phyloP scores from a whole-genome alignment of 768 basidiomycete genomes.

The Phylloporus sp. region DNA sequence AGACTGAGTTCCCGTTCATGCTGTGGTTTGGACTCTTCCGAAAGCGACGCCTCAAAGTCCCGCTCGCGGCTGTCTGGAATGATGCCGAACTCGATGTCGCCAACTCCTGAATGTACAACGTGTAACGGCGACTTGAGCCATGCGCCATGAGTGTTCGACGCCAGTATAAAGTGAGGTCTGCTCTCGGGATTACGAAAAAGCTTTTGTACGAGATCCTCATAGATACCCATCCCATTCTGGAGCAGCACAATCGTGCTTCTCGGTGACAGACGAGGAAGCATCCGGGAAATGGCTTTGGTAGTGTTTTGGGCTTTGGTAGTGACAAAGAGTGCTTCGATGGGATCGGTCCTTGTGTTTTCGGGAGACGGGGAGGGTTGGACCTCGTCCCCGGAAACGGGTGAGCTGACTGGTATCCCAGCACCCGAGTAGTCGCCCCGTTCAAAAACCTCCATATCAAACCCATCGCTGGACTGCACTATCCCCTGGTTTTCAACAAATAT shows the following conservation, averaged over 20 bases:
- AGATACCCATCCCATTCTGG: conserved; percentile 92
- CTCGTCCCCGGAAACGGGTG: conserved; percentile 10
- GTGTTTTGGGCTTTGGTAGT: conserved; percentile 76
- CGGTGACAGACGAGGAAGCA: conserved; percentile 60
- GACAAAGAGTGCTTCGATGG: conserved; percentile 77
- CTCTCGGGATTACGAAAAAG: conserved; percentile 69
- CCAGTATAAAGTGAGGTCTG: conserved; percentile 84
- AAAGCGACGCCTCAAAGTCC: conserved; percentile 57
- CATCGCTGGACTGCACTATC: conserved; percentile 36
- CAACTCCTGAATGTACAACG: conserved; percentile 68
- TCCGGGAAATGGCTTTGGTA: conserved; percentile 47
- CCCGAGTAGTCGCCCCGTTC: conserved; percentile 24
- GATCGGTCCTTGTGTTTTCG: conserved; percentile 17
- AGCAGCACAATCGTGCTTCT: conserved; percentile 85
- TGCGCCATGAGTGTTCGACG: conserved; percentile 78
- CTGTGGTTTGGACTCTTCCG: conserved; percentile 31
- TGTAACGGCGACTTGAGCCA: conserved; percentile 50
- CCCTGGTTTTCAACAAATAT: conserved; percentile 53
- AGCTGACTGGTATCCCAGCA: conserved; percentile 16
- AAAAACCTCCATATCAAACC: conserved; percentile 52
- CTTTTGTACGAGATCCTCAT: conserved; percentile 65
- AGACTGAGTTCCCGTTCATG: conserved; percentile 44
- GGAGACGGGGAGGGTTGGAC: conserved; percentile 12
- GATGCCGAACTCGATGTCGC: conserved; percentile 74
- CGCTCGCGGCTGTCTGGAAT: conserved; percentile 62